Evolutionary conservation across 2,329 filamentous ascomycete genomes (phyloP), one percentile per base, ranked within the genome.

Genomic region (Xylaria sp.): DNA sequence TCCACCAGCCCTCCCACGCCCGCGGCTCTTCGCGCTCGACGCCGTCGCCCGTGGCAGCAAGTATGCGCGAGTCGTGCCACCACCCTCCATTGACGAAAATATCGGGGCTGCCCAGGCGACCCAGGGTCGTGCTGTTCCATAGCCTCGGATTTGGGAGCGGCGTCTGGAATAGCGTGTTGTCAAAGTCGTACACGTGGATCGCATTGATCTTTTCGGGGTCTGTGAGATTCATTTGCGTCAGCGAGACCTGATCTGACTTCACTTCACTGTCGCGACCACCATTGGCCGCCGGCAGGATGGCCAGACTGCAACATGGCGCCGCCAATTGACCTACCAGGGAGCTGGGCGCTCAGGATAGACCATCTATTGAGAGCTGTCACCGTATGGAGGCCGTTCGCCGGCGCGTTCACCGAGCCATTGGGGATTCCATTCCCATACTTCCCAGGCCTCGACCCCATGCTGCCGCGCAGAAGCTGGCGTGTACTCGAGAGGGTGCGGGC

Each of bases 141-240:
- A 99, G 81, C 74, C 94, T 91, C 2, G 90, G 89, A 77, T 98
- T 98, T 1, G 96, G 96, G 1, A 97, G 84, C 6, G 96, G 96
- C 15, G 93, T 97, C 75, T 91, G 90, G 84, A 99, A 99, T 58
- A 99, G 83, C 46, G 95, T 98, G 78, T 99, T 98, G 82, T 99
- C 96, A 80, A 98, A 99, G 81, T 99, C 96, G 83, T 98, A 98
- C 74, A 99, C 88, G 78, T 98, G 95, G 62, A 99, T 89, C 9
- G 89, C 83, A 79, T 89, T 93, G 81, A 98, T 91, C 65, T 89
- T 85, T 51, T 91, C 85, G 12, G 90, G 85, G 39, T 88, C 87
- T 88, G 73, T 57, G 63, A 13, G 12, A 7, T 31, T 37, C 64
- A 28, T 28, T 3, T 2, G 15, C 31, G 60, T 75, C 54, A 73